These are phyloP conservation scores for Neurospora hispaniola DNA, from an alignment of 495 filamentous ascomycete species.

Conservation along the genomic window DNA sequence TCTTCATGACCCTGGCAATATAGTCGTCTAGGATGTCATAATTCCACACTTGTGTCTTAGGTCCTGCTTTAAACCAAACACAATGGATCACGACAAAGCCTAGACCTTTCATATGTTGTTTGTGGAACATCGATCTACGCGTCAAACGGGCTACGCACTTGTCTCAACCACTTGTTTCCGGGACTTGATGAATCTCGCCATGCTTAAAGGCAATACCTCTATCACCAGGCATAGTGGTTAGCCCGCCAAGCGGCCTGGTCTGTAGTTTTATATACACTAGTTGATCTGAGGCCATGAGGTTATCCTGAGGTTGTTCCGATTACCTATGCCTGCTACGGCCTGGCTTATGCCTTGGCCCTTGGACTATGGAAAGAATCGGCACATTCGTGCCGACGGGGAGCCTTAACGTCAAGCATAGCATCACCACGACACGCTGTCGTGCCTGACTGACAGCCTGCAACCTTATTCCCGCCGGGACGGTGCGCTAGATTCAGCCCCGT, in stretches of 20 bases:
- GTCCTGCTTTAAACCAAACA: neutral
- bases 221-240: neutral
- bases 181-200: neutral
- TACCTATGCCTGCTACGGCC: neutral
- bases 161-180: neutral
- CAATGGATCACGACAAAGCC: neutral
- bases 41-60: neutral
- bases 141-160: neutral
- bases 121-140: neutral
- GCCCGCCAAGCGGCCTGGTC: neutral
- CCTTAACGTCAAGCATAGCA: neutral
- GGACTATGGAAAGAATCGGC: neutral
- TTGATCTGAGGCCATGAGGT: neutral
- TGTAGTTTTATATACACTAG: neutral
- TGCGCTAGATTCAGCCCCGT: constrained; percentile 10
- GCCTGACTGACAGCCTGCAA: neutral
- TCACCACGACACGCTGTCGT: neutral
- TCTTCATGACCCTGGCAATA: neutral
- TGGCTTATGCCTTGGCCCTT: neutral
- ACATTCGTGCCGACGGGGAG: neutral
- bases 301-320: neutral
- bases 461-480: neutral
- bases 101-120: neutral
- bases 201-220: neutral
- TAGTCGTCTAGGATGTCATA: neutral